Percentiles rank a stretch among this genome's conserved stretches.
phyloP scores from a whole-genome alignment of 2,329 filamentous ascomycete species.

The Podosphaera fusca region DNA sequence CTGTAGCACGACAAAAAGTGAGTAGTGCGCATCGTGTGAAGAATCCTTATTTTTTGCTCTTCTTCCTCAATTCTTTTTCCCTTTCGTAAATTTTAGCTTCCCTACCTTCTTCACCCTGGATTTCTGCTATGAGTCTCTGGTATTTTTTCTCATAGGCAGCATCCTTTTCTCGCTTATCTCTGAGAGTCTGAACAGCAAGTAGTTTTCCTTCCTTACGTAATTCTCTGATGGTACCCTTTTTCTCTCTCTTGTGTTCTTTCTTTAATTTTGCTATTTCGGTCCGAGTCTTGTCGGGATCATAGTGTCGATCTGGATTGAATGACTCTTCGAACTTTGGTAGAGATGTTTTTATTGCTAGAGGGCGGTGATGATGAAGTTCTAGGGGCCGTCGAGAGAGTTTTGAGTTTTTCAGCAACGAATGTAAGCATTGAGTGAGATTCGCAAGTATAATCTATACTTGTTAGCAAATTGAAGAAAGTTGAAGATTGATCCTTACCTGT shows the following conservation, averaged over 20 bases:
- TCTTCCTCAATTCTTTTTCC: slow-evolving; percentile 56
- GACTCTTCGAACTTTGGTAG: slow-evolving; percentile 91
- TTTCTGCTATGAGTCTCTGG: slow-evolving; percentile 74
- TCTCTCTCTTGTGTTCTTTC: slow-evolving; percentile 82
- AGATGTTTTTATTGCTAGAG: slow-evolving; percentile 65
- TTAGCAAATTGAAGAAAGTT: slow-evolving; percentile 5
- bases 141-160: slow-evolving; percentile 92
- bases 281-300: slow-evolving; percentile 83
- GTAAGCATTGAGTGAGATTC: slow-evolving; percentile 20
- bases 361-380: slow-evolving; percentile 69
- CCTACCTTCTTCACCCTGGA: slow-evolving; percentile 76
- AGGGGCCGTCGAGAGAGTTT: slow-evolving; percentile 51
- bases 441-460: slow-evolving; percentile 8
- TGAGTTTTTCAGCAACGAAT: slow-evolving; percentile 34
- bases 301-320: slow-evolving; percentile 89
- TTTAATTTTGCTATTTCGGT: slow-evolving; percentile 65
- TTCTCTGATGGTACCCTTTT: slow-evolving; percentile 84
- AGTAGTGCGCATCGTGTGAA: neutral
- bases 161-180: slow-evolving; percentile 83
- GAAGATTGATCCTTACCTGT: slow-evolving; percentile 7
- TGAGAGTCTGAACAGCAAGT: slow-evolving; percentile 70
- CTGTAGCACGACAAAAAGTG: no score
- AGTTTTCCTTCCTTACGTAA: slow-evolving; percentile 89
- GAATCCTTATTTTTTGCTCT: slow-evolving; percentile 27
- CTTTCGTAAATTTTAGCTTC: slow-evolving; percentile 77